Conservation (phyloP, 2,329 filamentous ascomycete species). For the Beauveria australis region DNA sequence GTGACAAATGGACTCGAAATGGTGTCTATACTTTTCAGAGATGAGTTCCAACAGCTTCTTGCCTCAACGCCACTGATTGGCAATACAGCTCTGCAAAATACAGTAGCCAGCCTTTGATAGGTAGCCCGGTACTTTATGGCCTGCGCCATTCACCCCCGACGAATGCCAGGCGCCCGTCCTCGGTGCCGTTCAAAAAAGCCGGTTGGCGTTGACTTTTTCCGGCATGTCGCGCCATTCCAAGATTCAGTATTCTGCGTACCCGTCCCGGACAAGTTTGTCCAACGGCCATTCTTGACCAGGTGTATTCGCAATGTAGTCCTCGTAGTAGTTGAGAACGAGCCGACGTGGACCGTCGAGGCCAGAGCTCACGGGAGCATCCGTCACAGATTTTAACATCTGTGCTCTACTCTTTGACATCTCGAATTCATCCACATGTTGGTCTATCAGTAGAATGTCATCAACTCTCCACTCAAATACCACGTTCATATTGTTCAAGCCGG, state of each 20-base stretch:
- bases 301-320: slow-evolving; percentile 15
- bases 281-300: slow-evolving; percentile 26
- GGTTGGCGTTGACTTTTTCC: background rate
- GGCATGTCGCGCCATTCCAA: slow-evolving; percentile 16
- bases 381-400: background rate
- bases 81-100: slow-evolving; percentile 1
- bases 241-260: slow-evolving; percentile 31
- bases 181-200: slow-evolving; percentile 13
- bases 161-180: slow-evolving; percentile 13
- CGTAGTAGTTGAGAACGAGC: slow-evolving; percentile 15
- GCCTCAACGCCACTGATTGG: background rate
- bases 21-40: background rate
- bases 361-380: background rate
- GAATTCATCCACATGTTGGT: background rate
- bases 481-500: slow-evolving; percentile 6
- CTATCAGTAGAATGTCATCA: background rate
- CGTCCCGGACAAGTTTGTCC: slow-evolving; percentile 32
- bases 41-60: too few species aligned
- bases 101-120: background rate
- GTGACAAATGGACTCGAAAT: background rate
- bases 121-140: slow-evolving; percentile 29
- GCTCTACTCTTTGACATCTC: too few species aligned
- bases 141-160: slow-evolving; percentile 27
- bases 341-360: slow-evolving; percentile 10
- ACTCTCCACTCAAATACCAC: slow-evolving; percentile 12